Evolutionary conservation across 257 asterid genomes (phyloP).

Genomic region (Apocynum venetum): DNA sequence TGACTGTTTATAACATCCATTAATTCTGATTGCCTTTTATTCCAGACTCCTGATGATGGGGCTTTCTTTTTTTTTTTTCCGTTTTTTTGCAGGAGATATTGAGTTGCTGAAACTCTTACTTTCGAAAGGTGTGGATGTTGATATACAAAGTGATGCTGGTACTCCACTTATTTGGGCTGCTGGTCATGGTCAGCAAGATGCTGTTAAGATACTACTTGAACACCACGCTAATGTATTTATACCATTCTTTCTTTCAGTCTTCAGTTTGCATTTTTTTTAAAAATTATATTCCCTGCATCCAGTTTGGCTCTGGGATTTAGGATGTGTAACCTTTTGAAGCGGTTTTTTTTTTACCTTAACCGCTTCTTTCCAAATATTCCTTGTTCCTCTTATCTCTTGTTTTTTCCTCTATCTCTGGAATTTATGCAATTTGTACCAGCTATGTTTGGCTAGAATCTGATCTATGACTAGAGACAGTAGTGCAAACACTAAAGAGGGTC

Average conservation of each 20-base stretch:
- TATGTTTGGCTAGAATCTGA: not conserved
- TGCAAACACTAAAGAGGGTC: not conserved
- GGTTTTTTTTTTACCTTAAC: not conserved
- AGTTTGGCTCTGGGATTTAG: not conserved
- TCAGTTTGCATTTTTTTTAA: not conserved
- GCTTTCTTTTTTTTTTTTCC: conserved; percentile 4
- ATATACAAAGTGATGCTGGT: conserved; percentile 87
- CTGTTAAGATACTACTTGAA: conserved; percentile 73
- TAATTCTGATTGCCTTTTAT: not conserved
- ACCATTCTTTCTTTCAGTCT: not conserved
- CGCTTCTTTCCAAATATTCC: not conserved
- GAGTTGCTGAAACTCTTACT: conserved; percentile 64
- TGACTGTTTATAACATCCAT: not conserved
- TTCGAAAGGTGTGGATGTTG: conserved; percentile 58
- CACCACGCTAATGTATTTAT: conserved; percentile 73
- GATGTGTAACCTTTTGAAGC: not conserved
- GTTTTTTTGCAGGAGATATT: conserved; percentile 54
- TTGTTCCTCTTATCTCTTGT: not conserved
- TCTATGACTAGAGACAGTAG: not conserved
- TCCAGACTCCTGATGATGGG: not conserved
- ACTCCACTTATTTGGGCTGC: conserved; percentile 98
- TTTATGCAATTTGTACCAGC: too few relatives aligned
- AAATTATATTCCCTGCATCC: not conserved
- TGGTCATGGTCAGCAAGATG: conserved; percentile 77
- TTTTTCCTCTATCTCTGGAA: not conserved